These are phyloP conservation scores for Passiflora organensis DNA, from an alignment of 345 rosid genomes.

Conservation along the genomic window DNA sequence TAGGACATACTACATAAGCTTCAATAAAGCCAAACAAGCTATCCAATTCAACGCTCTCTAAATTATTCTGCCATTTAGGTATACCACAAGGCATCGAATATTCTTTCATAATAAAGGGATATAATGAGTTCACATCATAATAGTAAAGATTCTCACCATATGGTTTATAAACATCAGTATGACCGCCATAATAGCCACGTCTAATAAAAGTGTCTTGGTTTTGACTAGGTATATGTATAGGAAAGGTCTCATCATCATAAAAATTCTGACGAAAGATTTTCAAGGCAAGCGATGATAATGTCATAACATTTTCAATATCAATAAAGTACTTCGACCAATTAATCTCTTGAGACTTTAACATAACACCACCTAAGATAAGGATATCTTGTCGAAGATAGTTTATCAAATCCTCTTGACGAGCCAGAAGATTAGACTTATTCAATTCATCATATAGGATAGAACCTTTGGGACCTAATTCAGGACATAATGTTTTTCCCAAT, in stretches of 20 bases:
- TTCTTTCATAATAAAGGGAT: constrained; percentile 11
- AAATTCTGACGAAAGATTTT: neutral
- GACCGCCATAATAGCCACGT: neutral
- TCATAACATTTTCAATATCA: neutral
- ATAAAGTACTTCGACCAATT: no score
- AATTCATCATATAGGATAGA: neutral
- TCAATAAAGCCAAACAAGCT: constrained; percentile 15
- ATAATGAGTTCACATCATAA: constrained; percentile 13
- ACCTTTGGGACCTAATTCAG: neutral
- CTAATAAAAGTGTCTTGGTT: neutral
- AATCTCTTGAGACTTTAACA: neutral
- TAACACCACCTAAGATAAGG: neutral
- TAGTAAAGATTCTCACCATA: neutral
- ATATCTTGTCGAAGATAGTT: neutral
- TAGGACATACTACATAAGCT: constrained; percentile 15
- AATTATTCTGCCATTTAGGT: constrained; percentile 8
- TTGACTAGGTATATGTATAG: neutral
- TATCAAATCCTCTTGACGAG: neutral
- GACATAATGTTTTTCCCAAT: neutral
- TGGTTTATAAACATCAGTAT: neutral
- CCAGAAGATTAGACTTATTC: neutral
- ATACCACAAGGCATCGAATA: constrained; percentile 8
- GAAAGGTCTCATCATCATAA: neutral
- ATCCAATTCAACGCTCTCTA: neutral
- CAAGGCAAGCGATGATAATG: neutral